Conservation (phyloP, 352 stramenopile genomes). For the Globisporangium alternatum region DNA sequence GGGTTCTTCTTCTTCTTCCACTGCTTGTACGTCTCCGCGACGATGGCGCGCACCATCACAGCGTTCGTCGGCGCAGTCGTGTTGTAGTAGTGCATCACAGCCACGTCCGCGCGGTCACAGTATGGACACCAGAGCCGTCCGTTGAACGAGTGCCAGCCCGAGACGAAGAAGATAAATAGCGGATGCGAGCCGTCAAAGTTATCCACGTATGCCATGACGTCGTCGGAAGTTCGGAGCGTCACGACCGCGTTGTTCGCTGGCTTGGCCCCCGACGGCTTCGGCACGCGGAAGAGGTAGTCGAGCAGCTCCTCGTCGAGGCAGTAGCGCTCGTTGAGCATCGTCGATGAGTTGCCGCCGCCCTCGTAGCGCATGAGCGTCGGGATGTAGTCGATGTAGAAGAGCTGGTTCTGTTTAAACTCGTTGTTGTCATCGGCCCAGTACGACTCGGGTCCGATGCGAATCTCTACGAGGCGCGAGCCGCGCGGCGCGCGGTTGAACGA, state of each 20-base stretch:
- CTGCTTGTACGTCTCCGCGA: constrained; percentile 50
- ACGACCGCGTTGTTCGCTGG: constrained; percentile 54
- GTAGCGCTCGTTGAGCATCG: constrained; percentile 70
- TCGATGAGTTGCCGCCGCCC: constrained; percentile 63
- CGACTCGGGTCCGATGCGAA: constrained; percentile 47
- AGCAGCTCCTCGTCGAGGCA: constrained; percentile 58
- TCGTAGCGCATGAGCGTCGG: constrained; percentile 79
- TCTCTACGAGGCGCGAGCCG: constrained; percentile 63
- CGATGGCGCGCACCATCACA: constrained; percentile 53
- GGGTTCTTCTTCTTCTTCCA: constrained; percentile 81
- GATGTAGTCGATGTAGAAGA: constrained; percentile 84
- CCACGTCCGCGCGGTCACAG: constrained; percentile 72
- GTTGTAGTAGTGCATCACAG: constrained; percentile 77
- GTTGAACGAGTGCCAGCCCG: constrained; percentile 69
- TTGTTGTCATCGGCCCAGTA: constrained; percentile 80
- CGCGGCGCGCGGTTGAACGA: constrained; percentile 61
- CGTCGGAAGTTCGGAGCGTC: constrained; percentile 31
- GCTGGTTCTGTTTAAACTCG: constrained; percentile 70
- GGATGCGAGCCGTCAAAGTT: constrained; percentile 69
- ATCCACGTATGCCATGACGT: constrained; percentile 50
- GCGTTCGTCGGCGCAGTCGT: constrained; percentile 53
- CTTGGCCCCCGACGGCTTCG: constrained; percentile 27
- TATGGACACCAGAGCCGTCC: constrained; percentile 80
- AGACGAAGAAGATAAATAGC: constrained; percentile 77
- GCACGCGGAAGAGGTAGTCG: constrained; percentile 66